Evolutionary conservation across 2,329 filamentous ascomycete genomes (phyloP).

Genomic region (Coniella vitis): DNA sequence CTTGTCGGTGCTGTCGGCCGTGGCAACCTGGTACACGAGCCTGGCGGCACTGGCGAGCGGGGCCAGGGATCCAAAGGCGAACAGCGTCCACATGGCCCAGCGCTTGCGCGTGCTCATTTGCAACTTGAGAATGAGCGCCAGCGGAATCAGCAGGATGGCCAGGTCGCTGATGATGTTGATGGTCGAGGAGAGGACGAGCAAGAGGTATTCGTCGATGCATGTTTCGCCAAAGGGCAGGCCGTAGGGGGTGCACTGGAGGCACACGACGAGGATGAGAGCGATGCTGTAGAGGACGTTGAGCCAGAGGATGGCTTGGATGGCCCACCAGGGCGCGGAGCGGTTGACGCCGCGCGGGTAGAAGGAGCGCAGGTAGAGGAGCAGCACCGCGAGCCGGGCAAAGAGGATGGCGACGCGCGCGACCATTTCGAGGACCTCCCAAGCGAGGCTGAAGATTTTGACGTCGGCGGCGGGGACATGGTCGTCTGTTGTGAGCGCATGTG

Average conservation of each 20-base stretch:
- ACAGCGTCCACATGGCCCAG: constrained; percentile 23
- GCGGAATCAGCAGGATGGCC: constrained; percentile 23
- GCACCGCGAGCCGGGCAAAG: constrained; percentile 22
- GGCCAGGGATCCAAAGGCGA: constrained; percentile 25
- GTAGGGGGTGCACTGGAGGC: constrained; percentile 20
- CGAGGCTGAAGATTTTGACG: constrained; percentile 14
- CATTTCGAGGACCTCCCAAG: constrained; percentile 21
- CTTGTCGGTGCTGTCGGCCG: constrained; percentile 16
- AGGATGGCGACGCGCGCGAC: constrained; percentile 21
- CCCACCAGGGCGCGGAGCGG: constrained; percentile 17
- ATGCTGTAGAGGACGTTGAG: constrained; percentile 21
- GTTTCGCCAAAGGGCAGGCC: constrained; percentile 19
- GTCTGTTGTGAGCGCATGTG: too few species aligned
- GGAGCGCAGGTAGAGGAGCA: constrained; percentile 35
- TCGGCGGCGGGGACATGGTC: constrained; percentile 16
- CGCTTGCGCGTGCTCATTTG: constrained; percentile 23
- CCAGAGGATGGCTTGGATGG: constrained; percentile 20
- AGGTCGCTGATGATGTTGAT: constrained; percentile 24
- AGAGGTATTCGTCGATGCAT: constrained; percentile 20
- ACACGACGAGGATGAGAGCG: constrained; percentile 20
- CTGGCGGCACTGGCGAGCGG: constrained; percentile 21
- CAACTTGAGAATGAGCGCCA: constrained; percentile 24
- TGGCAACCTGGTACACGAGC: constrained; percentile 20
- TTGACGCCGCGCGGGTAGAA: constrained; percentile 41
- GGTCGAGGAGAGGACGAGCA: constrained; percentile 19